phyloP scores from a whole-genome alignment of 768 basidiomycete genomes.

The Postia placenta region DNA sequence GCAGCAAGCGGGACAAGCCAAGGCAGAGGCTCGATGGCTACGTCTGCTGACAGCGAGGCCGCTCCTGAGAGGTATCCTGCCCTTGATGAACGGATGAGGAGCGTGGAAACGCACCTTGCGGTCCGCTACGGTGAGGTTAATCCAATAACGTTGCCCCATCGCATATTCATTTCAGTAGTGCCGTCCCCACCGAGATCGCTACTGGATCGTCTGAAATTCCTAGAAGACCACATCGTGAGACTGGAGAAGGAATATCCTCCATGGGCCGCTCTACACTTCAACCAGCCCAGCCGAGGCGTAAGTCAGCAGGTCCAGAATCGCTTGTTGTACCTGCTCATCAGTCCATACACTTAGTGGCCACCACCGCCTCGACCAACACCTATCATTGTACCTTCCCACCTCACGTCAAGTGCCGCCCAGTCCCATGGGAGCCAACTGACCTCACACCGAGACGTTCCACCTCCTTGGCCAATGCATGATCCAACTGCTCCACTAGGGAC shows the following conservation, averaged over 20 bases:
- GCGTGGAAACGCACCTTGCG: conserved; percentile 67
- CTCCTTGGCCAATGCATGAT: neutral
- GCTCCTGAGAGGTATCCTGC: conserved; percentile 48
- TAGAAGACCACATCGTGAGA: conserved; percentile 73
- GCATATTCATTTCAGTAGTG: conserved; percentile 33
- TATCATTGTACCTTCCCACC: conserved; percentile 68
- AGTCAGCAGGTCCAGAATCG: conserved; percentile 22
- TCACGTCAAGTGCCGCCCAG: conserved; percentile 30
- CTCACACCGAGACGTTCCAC: neutral
- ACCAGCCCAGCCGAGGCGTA: conserved; percentile 77
- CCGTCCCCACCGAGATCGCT: conserved; percentile 65
- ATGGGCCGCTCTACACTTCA: conserved; percentile 87
- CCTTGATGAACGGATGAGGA: conserved; percentile 55
- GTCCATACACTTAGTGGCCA: conserved; percentile 57
- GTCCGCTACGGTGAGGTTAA: conserved; percentile 58
- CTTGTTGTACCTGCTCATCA: neutral
- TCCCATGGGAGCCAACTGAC: neutral
- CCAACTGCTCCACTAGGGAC: conserved; percentile 2
- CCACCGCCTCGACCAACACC: conserved; percentile 75
- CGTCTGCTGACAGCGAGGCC: conserved; percentile 16
- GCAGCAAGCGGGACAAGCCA: no score
- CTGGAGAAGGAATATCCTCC: conserved; percentile 82
- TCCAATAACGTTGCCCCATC: neutral
- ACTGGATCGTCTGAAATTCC: conserved; percentile 55
- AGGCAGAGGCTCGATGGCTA: neutral